Evolutionary conservation across 768 basidiomycete genomes (phyloP).

Genomic region (Russula brevipes): DNA sequence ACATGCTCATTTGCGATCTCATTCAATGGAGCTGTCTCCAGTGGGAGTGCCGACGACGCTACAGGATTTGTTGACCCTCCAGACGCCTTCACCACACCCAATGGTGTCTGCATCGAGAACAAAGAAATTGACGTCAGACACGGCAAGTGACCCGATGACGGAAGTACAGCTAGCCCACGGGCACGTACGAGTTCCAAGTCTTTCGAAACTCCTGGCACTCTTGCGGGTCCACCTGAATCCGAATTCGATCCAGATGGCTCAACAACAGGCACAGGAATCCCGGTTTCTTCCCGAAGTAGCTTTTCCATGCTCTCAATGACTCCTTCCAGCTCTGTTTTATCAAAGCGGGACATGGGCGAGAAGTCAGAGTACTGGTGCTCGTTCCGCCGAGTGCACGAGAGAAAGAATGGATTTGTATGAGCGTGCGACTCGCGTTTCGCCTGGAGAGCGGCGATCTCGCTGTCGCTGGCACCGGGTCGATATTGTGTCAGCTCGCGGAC

Average conservation of each 20-base stretch:
- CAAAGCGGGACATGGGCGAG: constrained; percentile 77
- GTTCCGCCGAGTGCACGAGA: constrained; percentile 63
- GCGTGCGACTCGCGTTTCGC: constrained; percentile 54
- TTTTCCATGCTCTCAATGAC: constrained; percentile 67
- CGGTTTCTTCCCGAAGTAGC: constrained; percentile 36
- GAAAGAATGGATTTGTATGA: constrained; percentile 66
- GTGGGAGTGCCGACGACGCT: background rate
- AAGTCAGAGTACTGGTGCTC: constrained; percentile 67
- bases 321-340: constrained; percentile 52
- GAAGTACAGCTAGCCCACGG: background rate
- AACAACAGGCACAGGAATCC: background rate
- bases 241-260: background rate
- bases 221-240: background rate
- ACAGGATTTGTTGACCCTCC: constrained; percentile 7
- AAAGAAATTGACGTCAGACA: background rate
- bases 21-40: background rate
- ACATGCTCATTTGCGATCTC: background rate
- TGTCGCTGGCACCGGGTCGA: constrained; percentile 42
- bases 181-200: background rate
- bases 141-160: background rate
- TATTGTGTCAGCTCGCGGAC: constrained; percentile 60
- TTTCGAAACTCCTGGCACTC: background rate
- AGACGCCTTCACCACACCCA: background rate
- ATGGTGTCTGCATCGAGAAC: background rate
- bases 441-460: constrained; percentile 47